phyloP scores from a whole-genome alignment of 1,139 yeast genomes.

The Pichia sp. region DNA sequence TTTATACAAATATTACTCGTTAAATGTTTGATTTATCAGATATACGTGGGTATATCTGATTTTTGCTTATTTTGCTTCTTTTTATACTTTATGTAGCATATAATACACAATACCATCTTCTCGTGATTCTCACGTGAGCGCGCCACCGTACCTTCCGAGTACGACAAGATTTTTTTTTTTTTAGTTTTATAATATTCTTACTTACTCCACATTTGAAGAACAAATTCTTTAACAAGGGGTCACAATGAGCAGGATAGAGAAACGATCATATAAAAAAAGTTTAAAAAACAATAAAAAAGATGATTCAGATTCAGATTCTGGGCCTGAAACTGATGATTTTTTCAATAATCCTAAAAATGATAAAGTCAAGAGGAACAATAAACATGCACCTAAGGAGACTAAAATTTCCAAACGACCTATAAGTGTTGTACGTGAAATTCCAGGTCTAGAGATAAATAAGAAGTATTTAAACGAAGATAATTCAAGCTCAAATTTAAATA shows the following conservation, averaged over 20 bases:
- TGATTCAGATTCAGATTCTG: neutral
- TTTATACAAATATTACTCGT: conserved; percentile 55
- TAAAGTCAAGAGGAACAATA: conserved; percentile 28
- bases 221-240: neutral
- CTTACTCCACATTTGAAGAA: neutral
- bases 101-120: too few species aligned
- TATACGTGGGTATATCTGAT: neutral
- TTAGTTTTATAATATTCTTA: too few species aligned
- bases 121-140: too few species aligned
- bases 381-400: conserved; percentile 76
- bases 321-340: conserved; percentile 7
- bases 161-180: neutral
- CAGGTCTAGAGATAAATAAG: conserved; percentile 42
- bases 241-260: neutral
- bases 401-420: conserved; percentile 62
- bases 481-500: neutral
- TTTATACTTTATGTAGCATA: neutral
- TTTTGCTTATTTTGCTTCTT: neutral
- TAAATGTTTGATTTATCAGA: conserved; percentile 18
- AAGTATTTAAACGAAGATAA: conserved; percentile 30
- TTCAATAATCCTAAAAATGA: conserved; percentile 5
- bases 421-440: conserved; percentile 61
- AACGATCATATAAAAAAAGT: neutral
- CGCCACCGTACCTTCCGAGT: too few species aligned
- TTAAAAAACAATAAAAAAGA: neutral